Conservation (phyloP, 768 basidiomycete genomes). For the Amanita muscaria region DNA sequence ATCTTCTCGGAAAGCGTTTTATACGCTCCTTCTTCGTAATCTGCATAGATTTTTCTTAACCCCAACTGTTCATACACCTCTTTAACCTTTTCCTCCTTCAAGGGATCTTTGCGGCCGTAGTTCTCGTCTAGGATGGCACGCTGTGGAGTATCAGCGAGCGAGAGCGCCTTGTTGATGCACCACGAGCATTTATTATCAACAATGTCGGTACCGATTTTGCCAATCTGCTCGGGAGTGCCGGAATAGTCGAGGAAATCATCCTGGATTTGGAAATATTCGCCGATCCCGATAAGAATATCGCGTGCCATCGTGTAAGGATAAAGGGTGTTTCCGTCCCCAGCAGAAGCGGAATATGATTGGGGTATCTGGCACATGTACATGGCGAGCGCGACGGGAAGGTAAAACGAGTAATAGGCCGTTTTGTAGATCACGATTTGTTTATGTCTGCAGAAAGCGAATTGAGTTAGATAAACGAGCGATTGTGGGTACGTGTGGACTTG, state of each 20-base stretch:
- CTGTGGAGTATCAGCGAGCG: conserved; percentile 44
- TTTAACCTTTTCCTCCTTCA: conserved; percentile 43
- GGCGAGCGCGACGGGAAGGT: conserved; percentile 93
- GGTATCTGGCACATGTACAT: conserved; percentile 72
- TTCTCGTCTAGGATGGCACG: conserved; percentile 48
- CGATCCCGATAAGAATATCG: conserved; percentile 81
- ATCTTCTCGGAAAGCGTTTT: conserved; percentile 60
- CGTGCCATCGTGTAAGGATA: conserved; percentile 66
- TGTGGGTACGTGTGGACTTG: too few relatives aligned
- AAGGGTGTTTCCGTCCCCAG: conserved; percentile 17
- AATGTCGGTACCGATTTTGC: conserved; percentile 97
- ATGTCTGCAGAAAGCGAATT: conserved; percentile 13
- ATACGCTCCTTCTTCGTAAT: conserved; percentile 76
- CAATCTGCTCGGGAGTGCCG: conserved; percentile 83
- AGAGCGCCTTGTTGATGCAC: conserved; percentile 85
- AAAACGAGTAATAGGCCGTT: conserved; percentile 97
- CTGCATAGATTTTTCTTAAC: conserved; percentile 55
- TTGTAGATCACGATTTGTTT: conserved; percentile 88
- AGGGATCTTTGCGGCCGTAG: conserved; percentile 41
- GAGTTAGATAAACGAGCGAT: background rate
- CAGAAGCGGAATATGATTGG: conserved; percentile 30
- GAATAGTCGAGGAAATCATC: conserved; percentile 96
- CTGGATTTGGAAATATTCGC: conserved; percentile 98
- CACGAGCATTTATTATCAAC: conserved; percentile 99
- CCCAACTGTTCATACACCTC: conserved; percentile 66